A percentile compares a stretch with the other conserved stretches of the same genome.
Conservation (phyloP, 805 yeast species). For the Wickerhamomyces xylosicus region DNA sequence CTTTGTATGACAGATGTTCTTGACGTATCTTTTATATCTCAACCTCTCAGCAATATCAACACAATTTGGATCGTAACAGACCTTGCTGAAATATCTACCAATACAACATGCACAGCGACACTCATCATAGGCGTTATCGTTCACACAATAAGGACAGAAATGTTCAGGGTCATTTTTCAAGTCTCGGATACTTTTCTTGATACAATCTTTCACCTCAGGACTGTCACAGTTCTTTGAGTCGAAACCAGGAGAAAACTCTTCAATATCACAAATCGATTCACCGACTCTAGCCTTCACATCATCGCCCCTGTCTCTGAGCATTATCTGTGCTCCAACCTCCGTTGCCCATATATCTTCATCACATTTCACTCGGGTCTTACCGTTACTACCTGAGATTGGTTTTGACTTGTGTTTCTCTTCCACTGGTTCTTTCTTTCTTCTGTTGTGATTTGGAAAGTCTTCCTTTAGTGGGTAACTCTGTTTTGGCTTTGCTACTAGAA, state of each 20-base stretch:
- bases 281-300: conserved; percentile 15
- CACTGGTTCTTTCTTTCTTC: not conserved
- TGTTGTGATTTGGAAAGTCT: not conserved
- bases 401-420: too few relatives aligned
- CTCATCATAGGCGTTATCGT: conserved; percentile 18
- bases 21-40: conserved; percentile 17
- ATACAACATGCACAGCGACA: conserved; percentile 21
- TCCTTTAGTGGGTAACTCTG: not conserved
- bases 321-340: conserved; percentile 7
- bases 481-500: not conserved
- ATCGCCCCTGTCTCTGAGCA: conserved; percentile 15
- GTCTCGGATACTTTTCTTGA: conserved; percentile 13
- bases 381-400: not conserved
- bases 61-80: conserved; percentile 19
- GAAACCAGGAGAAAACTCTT: conserved; percentile 14
- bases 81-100: conserved; percentile 16
- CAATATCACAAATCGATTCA: conserved; percentile 11
- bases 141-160: conserved; percentile 19
- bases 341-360: not conserved
- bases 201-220: conserved; percentile 13
- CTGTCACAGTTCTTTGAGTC: conserved; percentile 14
- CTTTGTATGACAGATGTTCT: conserved; percentile 15
- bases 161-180: conserved; percentile 14
- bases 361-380: not conserved
- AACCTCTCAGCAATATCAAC: conserved; percentile 12